Conservation (phyloP, 2,329 filamentous ascomycete species). For the Fusarium mexicanum region DNA sequence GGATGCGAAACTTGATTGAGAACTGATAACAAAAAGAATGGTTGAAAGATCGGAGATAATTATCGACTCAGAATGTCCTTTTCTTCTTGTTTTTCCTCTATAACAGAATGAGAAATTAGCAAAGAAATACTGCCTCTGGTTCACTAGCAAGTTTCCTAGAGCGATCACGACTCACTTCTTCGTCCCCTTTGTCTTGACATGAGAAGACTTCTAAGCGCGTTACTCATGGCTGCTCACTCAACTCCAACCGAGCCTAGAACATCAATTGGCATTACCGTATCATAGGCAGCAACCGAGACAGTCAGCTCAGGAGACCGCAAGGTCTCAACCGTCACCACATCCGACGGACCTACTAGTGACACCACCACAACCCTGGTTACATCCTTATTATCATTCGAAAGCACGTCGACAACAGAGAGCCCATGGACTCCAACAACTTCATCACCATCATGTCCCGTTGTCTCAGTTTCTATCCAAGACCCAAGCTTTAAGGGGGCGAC, state of each 20-base stretch:
- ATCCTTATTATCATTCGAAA: background rate
- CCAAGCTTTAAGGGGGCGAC: slow-evolving; percentile 1
- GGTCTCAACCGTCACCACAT: background rate
- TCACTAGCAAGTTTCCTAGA: background rate
- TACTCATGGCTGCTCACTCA: background rate
- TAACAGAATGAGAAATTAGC: background rate
- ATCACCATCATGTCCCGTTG: background rate
- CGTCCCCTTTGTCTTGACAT: background rate
- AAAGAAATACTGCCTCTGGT: background rate
- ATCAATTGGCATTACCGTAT: background rate
- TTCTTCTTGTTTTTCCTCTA: background rate
- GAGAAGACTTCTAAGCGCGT: background rate
- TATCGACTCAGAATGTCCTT: background rate
- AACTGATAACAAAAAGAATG: background rate
- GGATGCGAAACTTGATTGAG: background rate
- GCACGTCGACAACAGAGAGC: background rate
- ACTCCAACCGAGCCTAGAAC: background rate
- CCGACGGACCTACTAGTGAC: background rate
- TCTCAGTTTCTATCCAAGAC: background rate
- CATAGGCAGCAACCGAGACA: background rate
- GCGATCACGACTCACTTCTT: background rate
- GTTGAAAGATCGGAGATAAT: background rate
- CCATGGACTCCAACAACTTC: background rate
- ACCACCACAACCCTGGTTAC: background rate
- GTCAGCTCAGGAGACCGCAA: background rate